Conservation (phyloP, 306 rosid species). For the Castanea mollissima region DNA sequence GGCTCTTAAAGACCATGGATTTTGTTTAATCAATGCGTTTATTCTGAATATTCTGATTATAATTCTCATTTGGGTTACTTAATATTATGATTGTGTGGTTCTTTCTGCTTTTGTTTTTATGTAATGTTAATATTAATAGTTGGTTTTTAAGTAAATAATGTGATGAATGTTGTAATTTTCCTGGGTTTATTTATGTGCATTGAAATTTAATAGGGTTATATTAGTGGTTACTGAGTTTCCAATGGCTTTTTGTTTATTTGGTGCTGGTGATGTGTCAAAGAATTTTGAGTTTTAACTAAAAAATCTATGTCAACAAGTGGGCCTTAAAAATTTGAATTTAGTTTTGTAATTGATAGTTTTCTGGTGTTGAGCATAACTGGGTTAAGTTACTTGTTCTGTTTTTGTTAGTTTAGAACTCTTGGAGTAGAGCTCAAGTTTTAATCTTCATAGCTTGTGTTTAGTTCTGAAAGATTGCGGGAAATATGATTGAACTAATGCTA, state of each 20-base stretch:
- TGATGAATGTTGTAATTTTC: background rate
- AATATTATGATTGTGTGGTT: background rate
- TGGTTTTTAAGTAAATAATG: background rate
- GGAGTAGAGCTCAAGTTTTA: background rate
- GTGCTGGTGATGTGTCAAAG: background rate
- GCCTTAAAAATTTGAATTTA: background rate
- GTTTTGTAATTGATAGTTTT: background rate
- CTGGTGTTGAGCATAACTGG: background rate
- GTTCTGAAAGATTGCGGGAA: background rate
- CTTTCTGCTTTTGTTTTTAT: background rate
- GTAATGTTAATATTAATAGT: background rate
- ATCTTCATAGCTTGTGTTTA: background rate
- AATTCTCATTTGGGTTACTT: background rate
- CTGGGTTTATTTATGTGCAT: background rate
- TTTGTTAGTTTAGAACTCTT: background rate
- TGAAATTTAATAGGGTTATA: background rate
- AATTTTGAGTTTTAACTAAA: too few relatives aligned
- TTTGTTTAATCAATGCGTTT: constrained; percentile 4
- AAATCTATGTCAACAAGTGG: too few relatives aligned
- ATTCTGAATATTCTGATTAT: background rate
- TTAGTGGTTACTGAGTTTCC: background rate
- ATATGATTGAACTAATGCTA: background rate
- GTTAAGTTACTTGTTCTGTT: background rate
- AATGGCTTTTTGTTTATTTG: background rate
- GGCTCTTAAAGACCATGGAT: background rate